Evolutionary conservation across 2,329 filamentous ascomycete genomes (phyloP).

Genomic region (Fusarium verticillioides): DNA sequence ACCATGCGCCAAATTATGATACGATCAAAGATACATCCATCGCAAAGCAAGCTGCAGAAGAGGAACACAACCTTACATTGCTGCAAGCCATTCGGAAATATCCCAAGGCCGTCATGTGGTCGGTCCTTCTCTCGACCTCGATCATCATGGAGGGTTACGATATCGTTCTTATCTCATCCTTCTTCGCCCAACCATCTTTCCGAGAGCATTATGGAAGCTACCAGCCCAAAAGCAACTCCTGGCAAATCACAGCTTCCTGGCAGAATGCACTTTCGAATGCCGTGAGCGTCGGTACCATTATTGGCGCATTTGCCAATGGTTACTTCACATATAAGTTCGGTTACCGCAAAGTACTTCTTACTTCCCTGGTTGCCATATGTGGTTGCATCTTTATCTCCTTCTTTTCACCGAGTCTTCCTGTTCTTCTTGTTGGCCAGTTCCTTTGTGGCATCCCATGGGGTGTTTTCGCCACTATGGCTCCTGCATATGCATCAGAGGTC

Average conservation of each 20-base stretch:
- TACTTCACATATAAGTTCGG: slow-evolving; percentile 36
- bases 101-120: slow-evolving; percentile 31
- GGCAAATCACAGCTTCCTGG: slow-evolving; percentile 27
- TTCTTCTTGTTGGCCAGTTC: slow-evolving; percentile 59
- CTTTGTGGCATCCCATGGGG: slow-evolving; percentile 58
- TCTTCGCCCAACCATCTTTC: slow-evolving; percentile 48
- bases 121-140: slow-evolving; percentile 42
- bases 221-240: slow-evolving; percentile 3
- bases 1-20: slow-evolving; percentile 3
- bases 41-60: slow-evolving; percentile 30
- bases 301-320: slow-evolving; percentile 41
- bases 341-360: slow-evolving; percentile 61
- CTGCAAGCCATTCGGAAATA: slow-evolving; percentile 26
- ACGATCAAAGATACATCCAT: slow-evolving; percentile 22
- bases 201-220: slow-evolving; percentile 39
- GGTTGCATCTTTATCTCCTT: slow-evolving; percentile 49
- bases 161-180: slow-evolving; percentile 45
- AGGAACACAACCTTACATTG: slow-evolving; percentile 28
- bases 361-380: slow-evolving; percentile 41
- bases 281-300: slow-evolving; percentile 25
- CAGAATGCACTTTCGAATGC: slow-evolving; percentile 23
- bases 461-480: slow-evolving; percentile 56
- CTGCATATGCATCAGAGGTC: slow-evolving; percentile 59
- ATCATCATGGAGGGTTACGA: slow-evolving; percentile 53
- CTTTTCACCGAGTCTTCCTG: slow-evolving; percentile 50